Base-by-base conservation (phyloP, 768 basidiomycete genomes). In the Xanthoconium purpureum region DNA sequence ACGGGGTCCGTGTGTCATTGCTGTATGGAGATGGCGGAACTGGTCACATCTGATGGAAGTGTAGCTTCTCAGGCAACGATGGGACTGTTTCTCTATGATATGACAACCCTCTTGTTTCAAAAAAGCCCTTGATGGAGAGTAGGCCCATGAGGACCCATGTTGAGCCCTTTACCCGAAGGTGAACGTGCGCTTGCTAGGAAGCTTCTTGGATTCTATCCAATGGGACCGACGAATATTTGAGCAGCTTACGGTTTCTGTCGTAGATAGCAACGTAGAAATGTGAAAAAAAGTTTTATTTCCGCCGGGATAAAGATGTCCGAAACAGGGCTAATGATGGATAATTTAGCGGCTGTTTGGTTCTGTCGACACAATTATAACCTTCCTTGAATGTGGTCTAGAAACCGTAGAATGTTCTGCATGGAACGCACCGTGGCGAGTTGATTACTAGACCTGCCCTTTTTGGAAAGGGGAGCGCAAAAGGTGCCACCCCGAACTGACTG, bases 351-450 rank as follows among this genome's bases (percentile, higher is more conserved):
- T 59, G 54, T 68, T 66, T 68, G 63, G 66, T 54, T 50, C 57
- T 65, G 57, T 67, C 62, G 56, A 47, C 35, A 49, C 13, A 59
- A 62, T 62, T 65, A 58, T 65, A 49, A 40, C 14, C 61, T 52
- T 52, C 37, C 10, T 51, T 46, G 24, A 30, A 24, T 17, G 30
- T 18, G 14, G 37, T 46, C 32, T 54, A 38, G 49, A 51, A 45
- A 54, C 45, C 39, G 50, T 59, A 57, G 66, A 69, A 67, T 42
- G 55, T 67, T 67, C 66, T 67, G 53, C 51, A 17, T 64, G 50
- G 67, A 69, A 69, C 53, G 33, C n/a, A n/a, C n/a, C n/a, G 35
- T 43, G 40, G 37, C 15, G 10, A 56, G 60, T 18, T 7, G 48
- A 66, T 58, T 63, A 55, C 51, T 58, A 14, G 36, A 60, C 61